Conservation (phyloP, 2,329 filamentous ascomycete species). For the Apiospora pterosperma region DNA sequence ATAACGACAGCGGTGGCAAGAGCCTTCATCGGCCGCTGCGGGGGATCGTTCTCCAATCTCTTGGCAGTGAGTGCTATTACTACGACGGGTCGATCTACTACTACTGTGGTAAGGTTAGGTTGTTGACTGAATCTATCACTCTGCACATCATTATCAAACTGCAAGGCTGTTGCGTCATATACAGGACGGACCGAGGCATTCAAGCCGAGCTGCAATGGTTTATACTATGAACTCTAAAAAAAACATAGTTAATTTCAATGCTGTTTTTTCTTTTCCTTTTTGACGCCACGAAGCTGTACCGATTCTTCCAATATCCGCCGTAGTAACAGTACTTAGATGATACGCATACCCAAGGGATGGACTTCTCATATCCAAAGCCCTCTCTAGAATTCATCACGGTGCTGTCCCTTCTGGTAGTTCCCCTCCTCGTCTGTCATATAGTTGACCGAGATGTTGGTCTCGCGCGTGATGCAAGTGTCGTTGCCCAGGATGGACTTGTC, state of each 20-base stretch:
- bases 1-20: not conserved
- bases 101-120: no score
- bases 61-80: no score
- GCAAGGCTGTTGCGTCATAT: no score
- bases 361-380: fast-evolving
- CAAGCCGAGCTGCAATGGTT: no score
- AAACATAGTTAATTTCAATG: no score
- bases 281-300: not conserved
- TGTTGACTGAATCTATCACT: no score
- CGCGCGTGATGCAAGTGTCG: not conserved
- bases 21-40: not conserved
- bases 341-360: not conserved
- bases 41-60: not conserved
- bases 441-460: not conserved
- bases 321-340: not conserved
- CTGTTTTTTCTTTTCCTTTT: no score
- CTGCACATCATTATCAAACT: no score
- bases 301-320: not conserved
- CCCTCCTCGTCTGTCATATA: not conserved
- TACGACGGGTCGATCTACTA: not conserved
- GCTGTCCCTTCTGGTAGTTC: not conserved
- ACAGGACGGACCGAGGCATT: no score
- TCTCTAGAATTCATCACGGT: not conserved
- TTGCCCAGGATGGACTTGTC: not conserved
- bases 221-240: no score